phyloP scores from a whole-genome alignment of 1,284 basidiomycete species.

The Anthracocystis walkeri region DNA sequence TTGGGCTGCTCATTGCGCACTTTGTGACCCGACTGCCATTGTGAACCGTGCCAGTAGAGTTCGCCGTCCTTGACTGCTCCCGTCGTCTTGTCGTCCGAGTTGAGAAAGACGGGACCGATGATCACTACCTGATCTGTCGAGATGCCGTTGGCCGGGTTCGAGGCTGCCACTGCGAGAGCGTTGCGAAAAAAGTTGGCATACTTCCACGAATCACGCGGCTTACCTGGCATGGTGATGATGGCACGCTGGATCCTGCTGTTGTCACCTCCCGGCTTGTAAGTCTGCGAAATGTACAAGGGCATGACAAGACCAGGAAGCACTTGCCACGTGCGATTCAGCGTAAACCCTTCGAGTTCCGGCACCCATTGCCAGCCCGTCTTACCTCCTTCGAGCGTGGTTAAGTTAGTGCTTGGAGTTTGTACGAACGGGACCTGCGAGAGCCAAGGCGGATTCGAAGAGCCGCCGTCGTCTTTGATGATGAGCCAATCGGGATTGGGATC shows the following conservation, averaged over 20 bases:
- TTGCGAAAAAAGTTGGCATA: constrained; percentile 61
- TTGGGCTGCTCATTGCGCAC: constrained; percentile 38
- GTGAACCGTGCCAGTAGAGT: constrained; percentile 55
- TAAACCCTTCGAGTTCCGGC: constrained; percentile 53
- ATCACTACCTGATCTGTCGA: constrained; percentile 51
- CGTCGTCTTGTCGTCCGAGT: constrained; percentile 50
- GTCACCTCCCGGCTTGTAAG: constrained; percentile 39
- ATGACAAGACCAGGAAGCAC: constrained; percentile 38
- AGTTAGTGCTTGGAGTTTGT: constrained; percentile 18
- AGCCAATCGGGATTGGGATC: constrained; percentile 28
- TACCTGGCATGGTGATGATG: constrained; percentile 61
- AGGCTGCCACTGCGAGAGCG: constrained; percentile 46
- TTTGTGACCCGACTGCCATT: constrained; percentile 62
- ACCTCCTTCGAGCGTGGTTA: constrained; percentile 13
- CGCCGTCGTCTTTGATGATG: constrained; percentile 46
- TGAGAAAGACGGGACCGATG: constrained; percentile 54
- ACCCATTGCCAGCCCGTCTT: constrained; percentile 40
- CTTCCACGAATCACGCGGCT: constrained; percentile 65
- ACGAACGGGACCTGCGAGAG: constrained; percentile 46
- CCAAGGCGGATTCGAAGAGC: constrained; percentile 31
- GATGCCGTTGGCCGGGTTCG: constrained; percentile 34
- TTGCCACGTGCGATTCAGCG: constrained; percentile 53
- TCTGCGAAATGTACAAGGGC: constrained; percentile 57
- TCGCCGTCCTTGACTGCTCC: constrained; percentile 48
- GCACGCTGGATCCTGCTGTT: constrained; percentile 55